These are phyloP conservation scores for Thelonectria olida DNA, from an alignment of 2,329 filamentous ascomycete genomes.

Conservation along the genomic window DNA sequence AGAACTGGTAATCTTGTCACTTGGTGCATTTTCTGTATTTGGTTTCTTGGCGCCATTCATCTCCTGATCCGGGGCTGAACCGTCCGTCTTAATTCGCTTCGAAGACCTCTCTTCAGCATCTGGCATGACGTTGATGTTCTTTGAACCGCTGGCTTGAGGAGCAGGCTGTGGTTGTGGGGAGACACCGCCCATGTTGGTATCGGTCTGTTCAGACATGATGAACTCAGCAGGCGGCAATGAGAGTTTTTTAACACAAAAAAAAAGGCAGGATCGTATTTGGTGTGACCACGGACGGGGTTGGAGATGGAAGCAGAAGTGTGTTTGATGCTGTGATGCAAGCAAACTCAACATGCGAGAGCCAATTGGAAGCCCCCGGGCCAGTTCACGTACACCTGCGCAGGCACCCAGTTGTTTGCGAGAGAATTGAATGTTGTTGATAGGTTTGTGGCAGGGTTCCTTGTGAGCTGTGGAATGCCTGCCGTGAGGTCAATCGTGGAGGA, in stretches of 20 bases:
- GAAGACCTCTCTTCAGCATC: conserved; percentile 53
- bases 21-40: conserved; percentile 21
- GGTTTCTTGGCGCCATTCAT: conserved; percentile 30
- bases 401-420: neutral
- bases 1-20: conserved; percentile 28
- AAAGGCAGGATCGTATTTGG: neutral
- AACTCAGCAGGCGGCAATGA: neutral
- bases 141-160: conserved; percentile 27
- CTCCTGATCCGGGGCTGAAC: conserved; percentile 29
- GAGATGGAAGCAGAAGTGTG: neutral
- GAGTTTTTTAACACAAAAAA: neutral
- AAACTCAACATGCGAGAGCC: neutral
- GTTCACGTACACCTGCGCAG: neutral
- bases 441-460: neutral
- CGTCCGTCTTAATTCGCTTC: conserved; percentile 68
- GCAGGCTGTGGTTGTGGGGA: conserved; percentile 27
- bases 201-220: conserved; percentile 41
- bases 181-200: conserved; percentile 35
- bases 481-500: conserved; percentile 12
- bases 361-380: conserved; percentile 1
- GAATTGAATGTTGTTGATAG: neutral
- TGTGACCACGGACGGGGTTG: neutral
- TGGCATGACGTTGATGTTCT: conserved; percentile 15
- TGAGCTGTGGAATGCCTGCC: conserved; percentile 12
- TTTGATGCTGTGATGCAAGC: neutral